Percentiles rank a stretch among this genome's conserved stretches.
These are phyloP conservation scores for Phaeosphaeria sp. DNA, from an alignment of 2,329 filamentous ascomycete genomes.

Conservation along the genomic window DNA sequence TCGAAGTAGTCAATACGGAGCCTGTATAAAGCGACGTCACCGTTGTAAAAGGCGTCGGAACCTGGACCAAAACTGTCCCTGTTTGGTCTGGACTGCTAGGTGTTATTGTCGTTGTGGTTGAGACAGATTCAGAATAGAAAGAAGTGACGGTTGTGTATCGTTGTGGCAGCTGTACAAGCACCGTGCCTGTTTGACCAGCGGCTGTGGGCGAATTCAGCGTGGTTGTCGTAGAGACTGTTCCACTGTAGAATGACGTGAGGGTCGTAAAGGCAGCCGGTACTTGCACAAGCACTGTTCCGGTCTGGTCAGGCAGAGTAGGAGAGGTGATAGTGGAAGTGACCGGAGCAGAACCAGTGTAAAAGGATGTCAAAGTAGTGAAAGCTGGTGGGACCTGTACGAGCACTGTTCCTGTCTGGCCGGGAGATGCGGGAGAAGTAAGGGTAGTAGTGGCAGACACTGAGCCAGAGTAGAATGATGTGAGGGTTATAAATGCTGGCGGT, in stretches of 20 bases:
- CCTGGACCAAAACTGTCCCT: background rate
- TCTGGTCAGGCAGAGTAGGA: background rate
- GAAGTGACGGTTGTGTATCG: background rate
- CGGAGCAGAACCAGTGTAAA: background rate
- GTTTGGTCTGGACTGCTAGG: background rate
- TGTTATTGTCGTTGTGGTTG: background rate
- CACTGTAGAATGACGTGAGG: background rate
- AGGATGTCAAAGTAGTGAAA: background rate
- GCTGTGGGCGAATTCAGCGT: background rate
- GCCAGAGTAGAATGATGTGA: constrained; percentile 1
- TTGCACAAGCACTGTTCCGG: background rate
- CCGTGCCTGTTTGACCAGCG: constrained; percentile 1
- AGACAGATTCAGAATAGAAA: background rate
- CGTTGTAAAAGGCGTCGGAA: background rate
- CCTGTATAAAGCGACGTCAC: background rate
- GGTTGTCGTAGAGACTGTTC: background rate
- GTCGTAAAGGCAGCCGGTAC: background rate
- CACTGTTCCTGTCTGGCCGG: constrained; percentile 3
- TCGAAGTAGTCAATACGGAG: background rate
- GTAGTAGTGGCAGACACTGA: background rate
- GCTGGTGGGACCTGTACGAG: background rate
- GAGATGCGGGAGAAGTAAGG: background rate
- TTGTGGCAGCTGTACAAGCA: background rate
- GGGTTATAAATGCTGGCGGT: background rate
- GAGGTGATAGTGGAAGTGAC: background rate